Percentiles rank a stretch among this genome's conserved stretches.
Conservation (phyloP, 768 basidiomycete genomes). For the Tylopilus vinaceipallidus region DNA sequence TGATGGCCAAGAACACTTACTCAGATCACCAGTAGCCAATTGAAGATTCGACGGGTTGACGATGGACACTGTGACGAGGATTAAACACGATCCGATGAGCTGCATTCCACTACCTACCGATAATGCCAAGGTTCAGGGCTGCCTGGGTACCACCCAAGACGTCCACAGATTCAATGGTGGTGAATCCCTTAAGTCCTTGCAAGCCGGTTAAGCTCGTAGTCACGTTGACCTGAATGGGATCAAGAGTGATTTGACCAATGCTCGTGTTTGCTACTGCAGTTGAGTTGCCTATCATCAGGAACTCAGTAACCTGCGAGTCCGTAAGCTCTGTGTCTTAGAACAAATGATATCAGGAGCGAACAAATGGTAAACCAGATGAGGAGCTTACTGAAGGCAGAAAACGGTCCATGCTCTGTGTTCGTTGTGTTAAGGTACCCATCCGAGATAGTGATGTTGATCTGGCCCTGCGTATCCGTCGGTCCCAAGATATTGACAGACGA, state of each 20-base stretch:
- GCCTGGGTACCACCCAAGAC: constrained; percentile 61
- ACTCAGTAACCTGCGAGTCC: constrained; percentile 43
- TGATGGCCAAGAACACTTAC: constrained; percentile 36
- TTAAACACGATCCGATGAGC: neutral
- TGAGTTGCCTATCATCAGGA: constrained; percentile 59
- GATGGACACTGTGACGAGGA: constrained; percentile 47
- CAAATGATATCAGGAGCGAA: neutral
- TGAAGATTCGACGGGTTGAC: constrained; percentile 68
- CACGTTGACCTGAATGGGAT: constrained; percentile 72
- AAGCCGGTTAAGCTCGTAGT: constrained; percentile 59
- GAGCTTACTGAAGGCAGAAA: constrained; percentile 58
- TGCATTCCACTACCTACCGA: constrained; percentile 37
- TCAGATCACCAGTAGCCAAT: constrained; percentile 58
- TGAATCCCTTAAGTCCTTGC: constrained; percentile 55
- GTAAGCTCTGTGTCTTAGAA: constrained; percentile 55
- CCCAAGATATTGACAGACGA: constrained; percentile 55
- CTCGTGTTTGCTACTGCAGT: constrained; percentile 57
- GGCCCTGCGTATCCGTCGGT: constrained; percentile 55
- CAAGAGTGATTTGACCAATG: constrained; percentile 65
- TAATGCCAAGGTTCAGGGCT: constrained; percentile 57
- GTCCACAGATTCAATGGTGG: constrained; percentile 58
- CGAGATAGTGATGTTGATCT: constrained; percentile 60
- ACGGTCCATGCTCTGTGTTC: constrained; percentile 45
- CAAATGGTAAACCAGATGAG: neutral
- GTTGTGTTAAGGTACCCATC: constrained; percentile 52